These are phyloP conservation scores for Suhomyces sp. DNA, from an alignment of 805 yeast genomes.

Conservation along the genomic window DNA sequence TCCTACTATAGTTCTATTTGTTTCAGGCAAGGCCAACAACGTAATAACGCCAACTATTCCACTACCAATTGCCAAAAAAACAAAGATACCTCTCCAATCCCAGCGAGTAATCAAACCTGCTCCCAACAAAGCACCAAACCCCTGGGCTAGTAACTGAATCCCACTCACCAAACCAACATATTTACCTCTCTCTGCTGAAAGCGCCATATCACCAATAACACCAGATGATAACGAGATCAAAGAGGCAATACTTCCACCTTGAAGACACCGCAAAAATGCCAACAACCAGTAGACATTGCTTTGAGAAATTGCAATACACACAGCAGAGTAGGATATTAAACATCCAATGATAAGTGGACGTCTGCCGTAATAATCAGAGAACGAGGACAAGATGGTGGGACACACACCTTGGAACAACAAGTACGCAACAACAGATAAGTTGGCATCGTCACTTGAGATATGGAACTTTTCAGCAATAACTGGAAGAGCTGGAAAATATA, in stretches of 20 bases:
- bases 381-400: constrained; percentile 64
- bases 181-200: constrained; percentile 64
- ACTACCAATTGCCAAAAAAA: constrained; percentile 69
- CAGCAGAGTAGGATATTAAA: constrained; percentile 51
- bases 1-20: constrained; percentile 68
- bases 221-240: constrained; percentile 70
- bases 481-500: constrained; percentile 75
- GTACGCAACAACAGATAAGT: constrained; percentile 74
- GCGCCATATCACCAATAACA: constrained; percentile 69
- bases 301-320: constrained; percentile 65
- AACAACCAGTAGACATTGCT: constrained; percentile 56
- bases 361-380: constrained; percentile 72
- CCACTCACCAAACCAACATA: constrained; percentile 66
- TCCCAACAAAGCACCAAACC: constrained; percentile 73
- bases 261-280: constrained; percentile 67
- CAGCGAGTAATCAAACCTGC: constrained; percentile 33
- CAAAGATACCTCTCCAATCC: constrained; percentile 74
- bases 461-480: constrained; percentile 52
- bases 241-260: constrained; percentile 76
- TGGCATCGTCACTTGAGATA: constrained; percentile 55
- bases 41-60: constrained; percentile 40
- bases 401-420: constrained; percentile 72
- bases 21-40: constrained; percentile 60
- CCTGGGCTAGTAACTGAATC: constrained; percentile 66
- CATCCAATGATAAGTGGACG: constrained; percentile 62